Conservation (phyloP, 495 filamentous ascomycete species). For the Hypoxylon trugodes region DNA sequence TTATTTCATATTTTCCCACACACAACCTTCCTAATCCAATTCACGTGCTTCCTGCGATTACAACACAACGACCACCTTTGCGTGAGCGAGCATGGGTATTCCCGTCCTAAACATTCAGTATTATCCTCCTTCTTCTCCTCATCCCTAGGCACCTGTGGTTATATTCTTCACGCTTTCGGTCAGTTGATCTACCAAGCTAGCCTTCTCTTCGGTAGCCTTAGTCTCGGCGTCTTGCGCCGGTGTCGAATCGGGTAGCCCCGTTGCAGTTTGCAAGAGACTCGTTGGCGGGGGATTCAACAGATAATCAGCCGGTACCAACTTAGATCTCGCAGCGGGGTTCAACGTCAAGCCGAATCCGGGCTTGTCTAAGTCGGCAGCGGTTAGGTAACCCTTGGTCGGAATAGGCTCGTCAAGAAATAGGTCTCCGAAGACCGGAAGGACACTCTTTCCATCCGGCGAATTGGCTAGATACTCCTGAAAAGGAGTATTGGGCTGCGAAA, state of each 20-base stretch:
- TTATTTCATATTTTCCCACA: conserved; percentile 16
- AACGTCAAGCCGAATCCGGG: conserved; percentile 90
- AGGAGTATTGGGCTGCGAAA: conserved; percentile 87
- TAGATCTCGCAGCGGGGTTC: conserved; percentile 75
- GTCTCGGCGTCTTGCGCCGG: conserved; percentile 15
- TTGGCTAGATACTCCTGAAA: conserved; percentile 97
- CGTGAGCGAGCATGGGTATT: no score
- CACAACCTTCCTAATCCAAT: conserved; percentile 5
- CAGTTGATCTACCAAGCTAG: conserved; percentile 35
- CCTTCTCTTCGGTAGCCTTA: conserved; percentile 32
- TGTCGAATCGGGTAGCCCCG: conserved; percentile 29
- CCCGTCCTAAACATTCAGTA: no score
- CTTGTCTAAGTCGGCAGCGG: conserved; percentile 81
- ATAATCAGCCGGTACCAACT: conserved; percentile 74
- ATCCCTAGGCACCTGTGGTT: conserved; percentile 20
- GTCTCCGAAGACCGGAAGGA: conserved; percentile 89
- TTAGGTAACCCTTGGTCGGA: conserved; percentile 80
- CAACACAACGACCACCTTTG: no score
- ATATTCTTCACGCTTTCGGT: conserved; percentile 40
- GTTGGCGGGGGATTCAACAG: conserved; percentile 78
- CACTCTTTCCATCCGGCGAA: conserved; percentile 85
- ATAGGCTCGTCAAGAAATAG: conserved; percentile 92
- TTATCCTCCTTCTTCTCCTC: no score
- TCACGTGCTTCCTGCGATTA: conserved; percentile 3
- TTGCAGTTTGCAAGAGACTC: conserved; percentile 60